Conservation (phyloP, 768 basidiomycete genomes). For the Fomitopsis pulvina region DNA sequence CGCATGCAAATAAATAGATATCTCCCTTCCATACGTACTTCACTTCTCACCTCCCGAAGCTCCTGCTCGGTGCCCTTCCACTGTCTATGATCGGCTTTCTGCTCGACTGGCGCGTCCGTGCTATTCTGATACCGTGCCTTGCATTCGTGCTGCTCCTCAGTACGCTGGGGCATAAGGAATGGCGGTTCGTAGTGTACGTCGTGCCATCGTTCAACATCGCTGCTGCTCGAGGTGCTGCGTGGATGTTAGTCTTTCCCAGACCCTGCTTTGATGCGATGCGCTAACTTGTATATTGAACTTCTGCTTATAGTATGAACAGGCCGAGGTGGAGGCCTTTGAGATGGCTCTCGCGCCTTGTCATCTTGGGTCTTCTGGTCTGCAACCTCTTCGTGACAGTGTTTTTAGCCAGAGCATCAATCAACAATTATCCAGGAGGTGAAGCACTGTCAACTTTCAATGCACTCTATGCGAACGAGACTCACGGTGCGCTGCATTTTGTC, state of each 20-base stretch:
- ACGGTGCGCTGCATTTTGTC: background rate
- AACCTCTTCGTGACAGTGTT: slow-evolving; percentile 52
- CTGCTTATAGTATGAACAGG: slow-evolving; percentile 33
- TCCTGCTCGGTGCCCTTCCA: slow-evolving; percentile 60
- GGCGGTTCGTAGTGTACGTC: slow-evolving; percentile 90
- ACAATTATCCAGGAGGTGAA: slow-evolving; percentile 87
- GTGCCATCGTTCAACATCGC: slow-evolving; percentile 78
- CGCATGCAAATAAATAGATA: slow-evolving; percentile 34
- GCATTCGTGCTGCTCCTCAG: slow-evolving; percentile 62
- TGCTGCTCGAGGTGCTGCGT: slow-evolving; percentile 58
- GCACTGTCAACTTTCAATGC: slow-evolving; percentile 62
- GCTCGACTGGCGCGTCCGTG: slow-evolving; percentile 42
- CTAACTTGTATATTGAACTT: slow-evolving; percentile 1
- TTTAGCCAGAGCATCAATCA: slow-evolving; percentile 49
- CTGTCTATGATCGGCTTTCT: slow-evolving; percentile 49
- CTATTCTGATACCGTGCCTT: slow-evolving; percentile 45
- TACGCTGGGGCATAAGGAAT: slow-evolving; percentile 87
- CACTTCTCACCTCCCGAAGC: slow-evolving; percentile 62
- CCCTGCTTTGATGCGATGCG: background rate
- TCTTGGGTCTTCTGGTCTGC: slow-evolving; percentile 39
- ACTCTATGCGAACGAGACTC: slow-evolving; percentile 33
- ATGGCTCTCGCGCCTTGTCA: slow-evolving; percentile 36
- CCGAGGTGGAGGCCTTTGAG: slow-evolving; percentile 44
- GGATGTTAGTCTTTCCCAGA: slow-evolving; percentile 47
- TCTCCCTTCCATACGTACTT: slow-evolving; percentile 70